Evolutionary conservation across 371 early-diverging fungal species (phyloP), one percentile per base, ranked within the genome.

Genomic region (Mortierella sp.): DNA sequence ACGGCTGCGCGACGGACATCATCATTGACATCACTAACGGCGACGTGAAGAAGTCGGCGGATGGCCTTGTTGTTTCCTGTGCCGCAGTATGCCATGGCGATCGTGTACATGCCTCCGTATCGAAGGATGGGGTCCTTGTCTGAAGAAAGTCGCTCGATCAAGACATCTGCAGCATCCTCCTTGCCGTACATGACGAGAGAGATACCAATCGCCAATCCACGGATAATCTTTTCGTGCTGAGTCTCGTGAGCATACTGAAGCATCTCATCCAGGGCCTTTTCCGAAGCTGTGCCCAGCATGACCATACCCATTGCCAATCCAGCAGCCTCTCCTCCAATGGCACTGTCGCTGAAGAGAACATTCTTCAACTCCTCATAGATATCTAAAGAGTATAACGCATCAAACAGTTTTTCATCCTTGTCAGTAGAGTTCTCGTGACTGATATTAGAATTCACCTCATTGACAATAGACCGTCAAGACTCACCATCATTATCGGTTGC

Each of bases 1-100:
- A 99, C 99, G 19, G 99, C 98, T 4, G 97, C 96, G 57, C 99
- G 93, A 62, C 99, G 94, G 5, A 99, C 99, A 84, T 99, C 99
- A 72, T 99, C 99, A 82, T 95, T 97, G 55, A 97, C 96, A 83
- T 99, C 99, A 63, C 94, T 95, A 21, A 99, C 98, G 61, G 99
- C 97, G 26, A 97, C 92, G 72, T 99, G 98, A 57, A 99, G 92
- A 62, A 96, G 89, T 25, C 92, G 90, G 50, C 94, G 91, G 57
- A 99, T 95, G 5, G 98, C 97, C 82, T 93, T 92, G 87, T 99
- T 98, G 84, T 92, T 96, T 50, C 97, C 96, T 6, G 99, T 99
- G 51, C 97, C 99, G 67, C 94, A 94, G 85, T 98, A 99, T 1
- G 99, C 97, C 91, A 98, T 91, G 23, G 98, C 97, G 51, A 99